Percentiles rank a stretch among this genome's conserved stretches.
Evolutionary conservation across 2,329 filamentous ascomycete genomes (phyloP).

Genomic region (Fusarium pseudocircinatum): DNA sequence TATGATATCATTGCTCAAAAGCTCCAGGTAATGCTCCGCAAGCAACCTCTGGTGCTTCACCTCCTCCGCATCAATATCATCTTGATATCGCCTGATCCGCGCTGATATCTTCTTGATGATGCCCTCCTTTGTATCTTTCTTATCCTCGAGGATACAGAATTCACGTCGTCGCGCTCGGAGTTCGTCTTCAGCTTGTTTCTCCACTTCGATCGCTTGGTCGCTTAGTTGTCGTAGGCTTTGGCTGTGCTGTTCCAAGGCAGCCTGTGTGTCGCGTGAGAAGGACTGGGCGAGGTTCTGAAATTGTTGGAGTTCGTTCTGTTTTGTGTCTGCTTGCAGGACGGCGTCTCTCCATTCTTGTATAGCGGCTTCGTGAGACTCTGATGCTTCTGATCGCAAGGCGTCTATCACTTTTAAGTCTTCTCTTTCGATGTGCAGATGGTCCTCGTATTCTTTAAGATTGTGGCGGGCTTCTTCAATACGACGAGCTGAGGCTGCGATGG

Average conservation of each 20-base stretch:
- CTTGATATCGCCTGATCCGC: neutral
- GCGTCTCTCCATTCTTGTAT: neutral
- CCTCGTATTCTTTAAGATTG: neutral
- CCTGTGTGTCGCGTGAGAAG: neutral
- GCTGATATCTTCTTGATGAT: neutral
- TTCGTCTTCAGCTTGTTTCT: neutral
- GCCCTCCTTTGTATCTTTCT: neutral
- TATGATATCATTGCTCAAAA: conserved; percentile 4
- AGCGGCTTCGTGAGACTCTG: neutral
- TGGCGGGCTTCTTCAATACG: neutral
- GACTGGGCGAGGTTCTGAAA: neutral
- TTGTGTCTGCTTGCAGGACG: neutral
- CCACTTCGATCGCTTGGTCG: neutral
- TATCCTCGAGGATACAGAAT: neutral
- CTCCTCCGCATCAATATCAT: conserved; percentile 1
- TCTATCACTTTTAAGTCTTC: neutral
- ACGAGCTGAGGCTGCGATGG: neutral
- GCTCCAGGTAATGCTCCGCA: conserved; percentile 1
- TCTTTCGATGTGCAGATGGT: neutral
- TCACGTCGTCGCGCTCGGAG: neutral
- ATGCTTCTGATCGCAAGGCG: neutral
- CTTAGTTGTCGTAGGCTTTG: neutral
- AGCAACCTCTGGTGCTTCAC: neutral
- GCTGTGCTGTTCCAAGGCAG: neutral
- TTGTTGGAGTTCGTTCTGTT: neutral